Percentiles rank a stretch among this genome's conserved stretches.
phyloP scores from a whole-genome alignment of 805 yeast species.

The Yamadazyma sp. region DNA sequence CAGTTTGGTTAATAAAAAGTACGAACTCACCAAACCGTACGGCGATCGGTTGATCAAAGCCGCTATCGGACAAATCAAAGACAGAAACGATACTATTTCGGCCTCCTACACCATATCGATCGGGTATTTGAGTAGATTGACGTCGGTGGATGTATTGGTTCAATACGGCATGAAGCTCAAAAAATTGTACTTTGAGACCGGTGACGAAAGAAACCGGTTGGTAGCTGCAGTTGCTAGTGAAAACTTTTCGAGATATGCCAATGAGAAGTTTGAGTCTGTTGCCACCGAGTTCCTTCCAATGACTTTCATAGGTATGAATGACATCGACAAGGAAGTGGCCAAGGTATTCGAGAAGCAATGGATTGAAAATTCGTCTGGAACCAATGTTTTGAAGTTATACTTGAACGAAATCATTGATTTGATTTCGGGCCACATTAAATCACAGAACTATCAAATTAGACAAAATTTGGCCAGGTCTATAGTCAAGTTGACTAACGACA shows the following conservation, averaged over 20 bases:
- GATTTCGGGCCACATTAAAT: conserved; percentile 48
- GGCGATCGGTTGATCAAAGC: conserved; percentile 64
- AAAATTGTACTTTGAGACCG: conserved; percentile 58
- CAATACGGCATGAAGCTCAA: conserved; percentile 53
- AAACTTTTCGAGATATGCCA: conserved; percentile 65
- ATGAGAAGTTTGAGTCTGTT: conserved; percentile 62
- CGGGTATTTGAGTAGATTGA: conserved; percentile 72
- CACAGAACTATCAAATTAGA: conserved; percentile 62
- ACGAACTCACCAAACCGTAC: conserved; percentile 43
- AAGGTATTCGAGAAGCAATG: conserved; percentile 62
- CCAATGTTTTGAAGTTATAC: conserved; percentile 70
- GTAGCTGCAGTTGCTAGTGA: conserved; percentile 63
- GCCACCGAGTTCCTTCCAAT: conserved; percentile 72
- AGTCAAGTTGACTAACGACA: conserved; percentile 49
- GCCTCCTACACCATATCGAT: conserved; percentile 76
- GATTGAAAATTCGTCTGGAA: conserved; percentile 77
- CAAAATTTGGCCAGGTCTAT: conserved; percentile 70
- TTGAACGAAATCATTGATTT: conserved; percentile 63
- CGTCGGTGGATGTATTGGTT: conserved; percentile 51
- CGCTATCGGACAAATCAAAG: conserved; percentile 59
- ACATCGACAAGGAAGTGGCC: conserved; percentile 47
- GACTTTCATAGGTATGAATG: conserved; percentile 75
- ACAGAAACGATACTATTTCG: conserved; percentile 70
- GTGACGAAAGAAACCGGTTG: conserved; percentile 46
- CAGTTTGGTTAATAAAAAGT: conserved; percentile 57